Base-by-base conservation (phyloP, 257 asterid species). In the Capsicum baccatum region DNA sequence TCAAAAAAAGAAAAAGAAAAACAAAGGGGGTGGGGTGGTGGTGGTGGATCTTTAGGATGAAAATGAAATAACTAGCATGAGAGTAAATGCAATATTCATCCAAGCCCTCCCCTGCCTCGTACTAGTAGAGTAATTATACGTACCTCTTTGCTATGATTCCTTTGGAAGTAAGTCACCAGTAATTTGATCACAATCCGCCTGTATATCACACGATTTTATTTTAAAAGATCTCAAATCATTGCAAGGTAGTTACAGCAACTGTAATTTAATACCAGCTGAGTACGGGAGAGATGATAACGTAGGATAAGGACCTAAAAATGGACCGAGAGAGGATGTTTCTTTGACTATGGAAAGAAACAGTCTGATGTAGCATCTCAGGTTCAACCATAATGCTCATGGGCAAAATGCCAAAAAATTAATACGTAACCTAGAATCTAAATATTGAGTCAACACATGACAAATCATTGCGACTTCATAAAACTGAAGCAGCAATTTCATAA, bases 71-170 rank as follows among this genome's bases (percentile, higher is more conserved):
- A 67, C 52, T 7, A 67, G 76, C 76, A 67, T 37, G 12, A 37
- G 12, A 37, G 44, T 7, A 14, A 50, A 37, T 37, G 48, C 50
- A 21, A 74, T 74, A 48, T 11, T 74, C 81, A 48, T 55, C 14
- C 47, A 74, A 74, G 21, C 81, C 47, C 21, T 74, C 62, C 60
- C 81, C 8, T 21, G 21, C 37, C 47, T 74, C 8, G 35, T 71
- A 74, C 62, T 74, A 12, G 64, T 78, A 54, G 54, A 55, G 48
- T 79, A 66, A 87, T 71, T 33, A 81, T 2, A 8, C 84, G 39
- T 83, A 97, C 99, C 98, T 97, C 99, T 91, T 92, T 95, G 92
- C 98, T 97, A 90, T 97, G 98, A 89, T 95, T 95, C 90, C 95
- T 92, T 92, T 95, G 99, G 88, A 97, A 97, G 89, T 95, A 97